Percentiles rank a stretch among this genome's conserved stretches.
phyloP scores from a whole-genome alignment of 179 eudicot genomes.

The Vitellaria paradoxa region DNA sequence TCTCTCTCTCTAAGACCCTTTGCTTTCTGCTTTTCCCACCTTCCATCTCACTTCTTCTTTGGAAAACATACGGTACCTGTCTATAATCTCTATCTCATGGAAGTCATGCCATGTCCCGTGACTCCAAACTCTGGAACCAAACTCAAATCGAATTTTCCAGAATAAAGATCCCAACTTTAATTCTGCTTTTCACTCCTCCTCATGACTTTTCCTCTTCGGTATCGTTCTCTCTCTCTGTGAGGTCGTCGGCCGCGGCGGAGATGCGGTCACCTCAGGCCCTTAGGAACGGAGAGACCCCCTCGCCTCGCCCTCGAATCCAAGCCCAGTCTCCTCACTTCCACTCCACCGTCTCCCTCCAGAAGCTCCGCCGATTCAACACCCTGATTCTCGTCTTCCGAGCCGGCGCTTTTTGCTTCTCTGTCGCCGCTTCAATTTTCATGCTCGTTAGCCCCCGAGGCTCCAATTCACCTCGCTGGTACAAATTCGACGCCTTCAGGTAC shows the following conservation, averaged over 20 bases:
- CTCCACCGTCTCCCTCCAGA: conserved; percentile 62
- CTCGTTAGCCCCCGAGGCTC: conserved; percentile 44
- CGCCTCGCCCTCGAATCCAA: conserved; percentile 34
- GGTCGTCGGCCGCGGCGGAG: background rate
- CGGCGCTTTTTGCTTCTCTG: conserved; percentile 56
- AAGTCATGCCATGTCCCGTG: conserved; percentile 9
- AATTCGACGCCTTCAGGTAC: conserved; percentile 70
- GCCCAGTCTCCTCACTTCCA: conserved; percentile 45
- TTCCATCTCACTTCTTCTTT: too few species aligned
- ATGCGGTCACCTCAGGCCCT: conserved; percentile 50
- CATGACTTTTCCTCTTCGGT: background rate
- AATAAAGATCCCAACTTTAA: background rate
- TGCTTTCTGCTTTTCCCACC: too few species aligned
- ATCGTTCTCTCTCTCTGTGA: background rate
- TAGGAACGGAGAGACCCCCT: conserved; percentile 48
- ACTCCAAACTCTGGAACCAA: background rate
- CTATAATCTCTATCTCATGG: background rate
- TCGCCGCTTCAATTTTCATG: conserved; percentile 70
- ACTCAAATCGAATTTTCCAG: background rate
- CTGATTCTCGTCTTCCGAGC: conserved; percentile 58
- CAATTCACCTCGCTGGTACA: conserved; percentile 52
- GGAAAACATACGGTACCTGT: too few species aligned
- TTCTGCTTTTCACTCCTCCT: background rate
- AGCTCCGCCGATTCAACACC: conserved; percentile 64
- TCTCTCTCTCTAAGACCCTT: background rate